phyloP scores from a whole-genome alignment of 2,329 filamentous ascomycete species.

The Neocatenulostroma microsporum region DNA sequence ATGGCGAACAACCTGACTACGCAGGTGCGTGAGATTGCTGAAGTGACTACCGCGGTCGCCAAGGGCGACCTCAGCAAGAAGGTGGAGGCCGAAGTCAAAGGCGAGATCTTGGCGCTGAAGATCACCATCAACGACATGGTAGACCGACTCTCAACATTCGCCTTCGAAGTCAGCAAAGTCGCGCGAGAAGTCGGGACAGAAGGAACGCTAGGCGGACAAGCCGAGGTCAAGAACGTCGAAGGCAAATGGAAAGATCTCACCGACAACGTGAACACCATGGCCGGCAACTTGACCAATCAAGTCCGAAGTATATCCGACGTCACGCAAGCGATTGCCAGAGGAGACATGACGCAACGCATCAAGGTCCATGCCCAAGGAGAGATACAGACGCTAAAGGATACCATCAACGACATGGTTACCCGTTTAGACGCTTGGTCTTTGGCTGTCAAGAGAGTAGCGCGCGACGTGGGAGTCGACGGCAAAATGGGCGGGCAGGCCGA shows the following conservation, averaged over 20 bases:
- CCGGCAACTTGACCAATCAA: constrained; percentile 55
- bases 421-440: constrained; percentile 92
- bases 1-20: constrained; percentile 44
- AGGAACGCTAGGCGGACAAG: constrained; percentile 56
- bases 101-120: constrained; percentile 58
- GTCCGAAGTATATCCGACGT: constrained; percentile 90
- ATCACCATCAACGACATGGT: constrained; percentile 73
- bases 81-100: constrained; percentile 45
- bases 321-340: constrained; percentile 89
- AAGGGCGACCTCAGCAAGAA: constrained; percentile 46
- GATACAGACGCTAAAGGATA: constrained; percentile 87
- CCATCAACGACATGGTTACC: constrained; percentile 98
- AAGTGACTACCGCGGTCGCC: constrained; percentile 47
- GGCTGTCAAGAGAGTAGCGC: constrained; percentile 89
- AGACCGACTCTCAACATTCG: constrained; percentile 55
- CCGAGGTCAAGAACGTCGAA: constrained; percentile 57
- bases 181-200: constrained; percentile 58
- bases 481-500: constrained; percentile 98
- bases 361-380: constrained; percentile 92
- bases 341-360: constrained; percentile 93
- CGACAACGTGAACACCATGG: constrained; percentile 62
- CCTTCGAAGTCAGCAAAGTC: constrained; percentile 59
- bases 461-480: constrained; percentile 93
- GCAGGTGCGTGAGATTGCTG: constrained; percentile 47
- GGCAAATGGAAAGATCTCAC: constrained; percentile 61